phyloP scores from a whole-genome alignment of 495 filamentous ascomycete species.

The Antarctomyces pellizariae region DNA sequence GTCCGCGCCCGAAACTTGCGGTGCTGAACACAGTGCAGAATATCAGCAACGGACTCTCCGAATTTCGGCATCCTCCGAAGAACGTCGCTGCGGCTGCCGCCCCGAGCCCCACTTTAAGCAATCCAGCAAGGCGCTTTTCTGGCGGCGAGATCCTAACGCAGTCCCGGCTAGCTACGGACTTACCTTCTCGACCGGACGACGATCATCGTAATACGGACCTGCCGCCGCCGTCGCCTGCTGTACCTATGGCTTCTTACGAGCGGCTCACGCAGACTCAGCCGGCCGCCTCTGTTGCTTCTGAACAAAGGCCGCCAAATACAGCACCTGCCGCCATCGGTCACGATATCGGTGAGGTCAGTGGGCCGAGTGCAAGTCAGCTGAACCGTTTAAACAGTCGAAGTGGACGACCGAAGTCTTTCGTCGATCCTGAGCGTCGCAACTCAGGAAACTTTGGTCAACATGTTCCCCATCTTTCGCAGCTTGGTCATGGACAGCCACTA shows the following conservation, averaged over 20 bases:
- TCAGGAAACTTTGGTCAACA: slow-evolving; percentile 2
- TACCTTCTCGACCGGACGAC: slow-evolving; percentile 4
- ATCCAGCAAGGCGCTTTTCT: neutral
- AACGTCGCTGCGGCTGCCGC: slow-evolving; percentile 4
- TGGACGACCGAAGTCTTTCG: slow-evolving; percentile 6
- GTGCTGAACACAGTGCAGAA: slow-evolving; percentile 7
- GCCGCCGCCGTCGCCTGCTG: slow-evolving; percentile 2
- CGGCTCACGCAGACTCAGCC: slow-evolving; percentile 8
- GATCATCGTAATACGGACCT: slow-evolving; percentile 7
- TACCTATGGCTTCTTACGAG: slow-evolving; percentile 2
- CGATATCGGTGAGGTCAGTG: neutral
- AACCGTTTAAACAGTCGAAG: slow-evolving; percentile 11
- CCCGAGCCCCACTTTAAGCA: slow-evolving; percentile 1
- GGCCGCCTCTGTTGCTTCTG: neutral
- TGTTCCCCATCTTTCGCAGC: too few species aligned
- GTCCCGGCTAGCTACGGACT: slow-evolving; percentile 3
- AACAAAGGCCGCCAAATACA: neutral
- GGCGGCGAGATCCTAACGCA: slow-evolving; percentile 1
- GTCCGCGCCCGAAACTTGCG: slow-evolving; percentile 1
- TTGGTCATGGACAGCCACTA: too few species aligned
- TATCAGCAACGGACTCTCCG: slow-evolving; percentile 3
- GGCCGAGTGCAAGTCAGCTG: slow-evolving; percentile 10
- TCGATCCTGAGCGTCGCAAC: slow-evolving; percentile 1
- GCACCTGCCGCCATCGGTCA: neutral
- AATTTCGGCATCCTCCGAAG: slow-evolving; percentile 1